Evolutionary conservation across 768 basidiomycete genomes (phyloP).

Genomic region (Collybiopsis confluens): DNA sequence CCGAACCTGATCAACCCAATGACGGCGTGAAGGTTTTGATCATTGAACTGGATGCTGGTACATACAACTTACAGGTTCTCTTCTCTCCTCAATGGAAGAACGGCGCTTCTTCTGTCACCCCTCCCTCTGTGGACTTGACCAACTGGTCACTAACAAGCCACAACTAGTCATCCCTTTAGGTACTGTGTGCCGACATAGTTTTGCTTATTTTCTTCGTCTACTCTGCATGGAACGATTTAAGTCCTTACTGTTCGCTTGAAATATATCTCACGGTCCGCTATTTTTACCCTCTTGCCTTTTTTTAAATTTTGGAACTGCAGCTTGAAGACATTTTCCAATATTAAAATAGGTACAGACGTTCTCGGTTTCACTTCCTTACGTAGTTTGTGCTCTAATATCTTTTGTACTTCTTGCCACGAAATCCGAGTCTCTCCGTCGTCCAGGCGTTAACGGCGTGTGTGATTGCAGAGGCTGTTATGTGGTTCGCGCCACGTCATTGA

Average conservation of each 20-base stretch:
- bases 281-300: not conserved
- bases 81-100: conserved; percentile 93
- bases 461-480: too few relatives aligned
- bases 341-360: not conserved
- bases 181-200: not conserved
- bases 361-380: not conserved
- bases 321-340: too few relatives aligned
- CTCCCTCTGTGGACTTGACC: conserved; percentile 63
- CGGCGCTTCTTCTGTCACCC: conserved; percentile 51
- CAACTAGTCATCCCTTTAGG: conserved; percentile 29
- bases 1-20: conserved; percentile 68
- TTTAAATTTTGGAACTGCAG: too few relatives aligned
- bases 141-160: conserved; percentile 81
- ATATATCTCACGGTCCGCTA: too few relatives aligned
- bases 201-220: not conserved
- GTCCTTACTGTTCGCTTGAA: too few relatives aligned
- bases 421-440: not conserved
- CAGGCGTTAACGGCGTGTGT: not conserved
- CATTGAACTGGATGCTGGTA: conserved; percentile 67
- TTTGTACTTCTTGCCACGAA: not conserved
- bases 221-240: not conserved
- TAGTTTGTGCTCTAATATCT: conserved; percentile 5
- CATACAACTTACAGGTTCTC: conserved; percentile 75
- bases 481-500: too few relatives aligned
- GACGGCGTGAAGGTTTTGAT: conserved; percentile 74